Evolutionary conservation across 2,329 filamentous ascomycete species (phyloP), one percentile per base, ranked within the genome.

Genomic region (Fusarium sambucinum): DNA sequence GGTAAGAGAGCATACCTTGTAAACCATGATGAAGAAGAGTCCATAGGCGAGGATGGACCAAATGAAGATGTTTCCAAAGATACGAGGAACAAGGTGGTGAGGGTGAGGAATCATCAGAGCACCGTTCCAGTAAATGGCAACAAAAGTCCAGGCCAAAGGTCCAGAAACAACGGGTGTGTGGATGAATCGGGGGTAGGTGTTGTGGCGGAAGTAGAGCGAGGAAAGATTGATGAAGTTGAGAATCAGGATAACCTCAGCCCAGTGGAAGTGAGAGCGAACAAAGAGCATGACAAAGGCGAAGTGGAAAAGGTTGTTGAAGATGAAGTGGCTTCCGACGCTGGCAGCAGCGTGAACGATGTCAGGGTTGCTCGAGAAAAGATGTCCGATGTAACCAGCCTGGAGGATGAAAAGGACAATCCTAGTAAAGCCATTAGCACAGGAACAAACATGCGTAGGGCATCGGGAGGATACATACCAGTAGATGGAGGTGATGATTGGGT

Each of bases 111-210:
- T 87, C 76, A 92, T 92, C 47, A 94, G 89, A 21, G 94, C 93
- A 11, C 94, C 94, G 72, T 93, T 92, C 92, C 93, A 97, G 83
- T 94, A 95, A 54, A 97, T 85, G 30, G 92, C 91, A 16, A 95
- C 89, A 75, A 96, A 92, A 16, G 91, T 94, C 92, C 93, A 97
- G 16, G 80, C 92, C 71, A 97, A 83, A 8, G 94, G 94, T 0
- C 89, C 92, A 17, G 91, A 90, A 23, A 94, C 88, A 44, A 89
- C 89, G 8, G 92, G 88, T 13, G 89, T 82, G 79, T 97, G 93
- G 71, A 97, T 92, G 74, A 92, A 88, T 63, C 89, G 85, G 6
- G 92, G 88, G 55, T 90, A 90, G 0, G 86, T 86, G 21, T 86
- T 85, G 81, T 96, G 90, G 66, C 91, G 89, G 86, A 95, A 94